Evolutionary conservation across 257 asterid species (phyloP).

Genomic region (Cordia subcordata): DNA sequence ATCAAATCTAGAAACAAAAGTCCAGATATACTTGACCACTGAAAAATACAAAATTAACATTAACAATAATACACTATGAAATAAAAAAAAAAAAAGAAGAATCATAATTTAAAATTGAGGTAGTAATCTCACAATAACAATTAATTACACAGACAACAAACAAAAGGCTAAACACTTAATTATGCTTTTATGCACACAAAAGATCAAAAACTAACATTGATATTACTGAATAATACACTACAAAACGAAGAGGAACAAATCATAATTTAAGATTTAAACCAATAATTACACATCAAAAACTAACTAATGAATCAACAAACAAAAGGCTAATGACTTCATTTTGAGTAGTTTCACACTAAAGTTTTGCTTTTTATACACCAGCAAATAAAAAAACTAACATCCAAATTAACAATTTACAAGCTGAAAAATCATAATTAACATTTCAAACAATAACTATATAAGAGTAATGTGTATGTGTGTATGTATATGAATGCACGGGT

Average conservation of each 20-base stretch:
- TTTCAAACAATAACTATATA: too few species aligned
- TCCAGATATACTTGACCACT: background rate
- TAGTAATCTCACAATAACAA: too few species aligned
- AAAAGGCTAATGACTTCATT: background rate
- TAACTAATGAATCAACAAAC: background rate
- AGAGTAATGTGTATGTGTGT: too few species aligned
- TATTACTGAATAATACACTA: background rate
- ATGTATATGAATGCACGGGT: too few species aligned
- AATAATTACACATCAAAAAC: too few species aligned
- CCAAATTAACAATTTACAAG: background rate
- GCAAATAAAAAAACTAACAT: background rate
- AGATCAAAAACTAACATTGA: background rate
- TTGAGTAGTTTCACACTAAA: background rate
- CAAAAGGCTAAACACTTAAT: background rate
- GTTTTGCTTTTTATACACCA: background rate
- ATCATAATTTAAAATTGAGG: too few species aligned
- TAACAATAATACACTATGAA: background rate
- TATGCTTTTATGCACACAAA: too few species aligned
- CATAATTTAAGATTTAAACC: too few species aligned
- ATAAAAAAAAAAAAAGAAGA: too few species aligned
- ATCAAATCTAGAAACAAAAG: background rate
- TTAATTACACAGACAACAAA: background rate
- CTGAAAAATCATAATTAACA: background rate
- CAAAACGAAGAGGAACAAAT: background rate
- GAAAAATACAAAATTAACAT: background rate